Percentiles rank a stretch among this genome's conserved stretches.
Evolutionary conservation across 2,329 filamentous ascomycete genomes (phyloP).

Genomic region (Aspergillus hortae): DNA sequence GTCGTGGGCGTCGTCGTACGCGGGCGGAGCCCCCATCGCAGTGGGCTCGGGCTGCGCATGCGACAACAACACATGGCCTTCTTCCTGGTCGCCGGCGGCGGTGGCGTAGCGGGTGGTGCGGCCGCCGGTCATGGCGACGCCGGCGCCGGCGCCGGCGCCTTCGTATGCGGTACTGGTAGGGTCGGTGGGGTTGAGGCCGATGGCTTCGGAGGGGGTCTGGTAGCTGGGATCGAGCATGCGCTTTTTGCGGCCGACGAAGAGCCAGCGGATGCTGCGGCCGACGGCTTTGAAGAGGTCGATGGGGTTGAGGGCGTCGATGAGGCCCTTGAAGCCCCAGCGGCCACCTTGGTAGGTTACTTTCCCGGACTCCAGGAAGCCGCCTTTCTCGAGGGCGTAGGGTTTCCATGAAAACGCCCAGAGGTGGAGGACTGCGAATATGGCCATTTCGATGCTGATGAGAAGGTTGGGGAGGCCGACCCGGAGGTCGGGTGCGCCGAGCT

Average conservation of each 20-base stretch:
- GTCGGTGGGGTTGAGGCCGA: conserved; percentile 28
- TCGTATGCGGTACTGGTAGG: conserved; percentile 19
- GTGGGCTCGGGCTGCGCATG: conserved; percentile 37
- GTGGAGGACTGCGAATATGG: conserved; percentile 72
- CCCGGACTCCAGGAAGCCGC: conserved; percentile 39
- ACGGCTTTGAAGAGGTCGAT: conserved; percentile 82
- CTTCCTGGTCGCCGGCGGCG: conserved; percentile 25
- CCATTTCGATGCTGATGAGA: conserved; percentile 81
- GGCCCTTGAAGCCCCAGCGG: conserved; percentile 60
- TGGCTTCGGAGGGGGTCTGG: conserved; percentile 23
- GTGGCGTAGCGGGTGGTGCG: conserved; percentile 22
- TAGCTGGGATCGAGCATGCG: conserved; percentile 41
- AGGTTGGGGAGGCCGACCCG: conserved; percentile 76
- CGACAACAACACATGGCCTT: conserved; percentile 37
- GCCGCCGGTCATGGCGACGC: conserved; percentile 17
- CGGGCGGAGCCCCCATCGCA: conserved; percentile 9
- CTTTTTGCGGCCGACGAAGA: conserved; percentile 67
- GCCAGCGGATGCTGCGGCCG: conserved; percentile 73
- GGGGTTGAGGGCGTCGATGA: conserved; percentile 70
- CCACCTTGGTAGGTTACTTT: conserved; percentile 61
- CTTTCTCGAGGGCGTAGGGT: conserved; percentile 55
- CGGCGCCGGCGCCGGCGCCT: conserved; percentile 25
- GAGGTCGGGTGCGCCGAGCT: conserved; percentile 69
- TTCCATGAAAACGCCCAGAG: conserved; percentile 78
- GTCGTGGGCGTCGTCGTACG: conserved; percentile 15